Evolutionary conservation across 768 basidiomycete genomes (phyloP), one percentile per base, ranked within the genome.

Genomic region (Chlorophyllum brunneum): DNA sequence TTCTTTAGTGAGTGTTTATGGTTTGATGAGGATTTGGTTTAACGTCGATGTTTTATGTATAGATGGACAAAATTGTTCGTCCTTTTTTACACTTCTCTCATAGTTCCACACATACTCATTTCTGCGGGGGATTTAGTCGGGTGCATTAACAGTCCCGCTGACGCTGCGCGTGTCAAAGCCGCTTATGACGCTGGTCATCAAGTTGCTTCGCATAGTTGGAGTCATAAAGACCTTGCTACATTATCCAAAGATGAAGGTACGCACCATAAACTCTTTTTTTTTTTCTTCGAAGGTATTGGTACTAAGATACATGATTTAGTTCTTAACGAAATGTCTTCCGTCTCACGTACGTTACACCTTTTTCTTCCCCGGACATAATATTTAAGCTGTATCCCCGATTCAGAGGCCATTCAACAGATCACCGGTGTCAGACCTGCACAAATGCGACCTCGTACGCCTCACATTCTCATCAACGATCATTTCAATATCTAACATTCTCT

Each of bases 191-290:
- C 51, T 36, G 64, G 64, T 13, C 68, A 69, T 50, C 61, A 65
- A 54, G 55, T 69, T 22, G 63, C 59, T 2, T 64, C 65, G 9
- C 68, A 69, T 48, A 66, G 65, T 8, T 69, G 68, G 68, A 50
- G 52, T 8, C 68, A 69, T 49, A 51, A 57, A 9, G 54, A 64
- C 39, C 55, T 68, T 13, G 54, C 50, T 23, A 58, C 51, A 2
- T 48, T 65, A 11, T 51, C 29, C 11, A 42, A 42, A 43, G 39
- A 51, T 16, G 42, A 61, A 27, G 52, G 59, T 63, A 44, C 3
- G 55, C 43, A 6, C 23, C 5, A 20, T 20, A n/a, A 16, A 22
- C 4, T n/a, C n/a, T 20, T 11, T 20, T 41, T 27, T 8, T 11
- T 26, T 38, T 52, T 20, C 11, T n/a, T 18, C n/a, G n/a, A 2